phyloP scores from a whole-genome alignment of 441 rosid genomes.

The Cnidoscolus chayamansa region DNA sequence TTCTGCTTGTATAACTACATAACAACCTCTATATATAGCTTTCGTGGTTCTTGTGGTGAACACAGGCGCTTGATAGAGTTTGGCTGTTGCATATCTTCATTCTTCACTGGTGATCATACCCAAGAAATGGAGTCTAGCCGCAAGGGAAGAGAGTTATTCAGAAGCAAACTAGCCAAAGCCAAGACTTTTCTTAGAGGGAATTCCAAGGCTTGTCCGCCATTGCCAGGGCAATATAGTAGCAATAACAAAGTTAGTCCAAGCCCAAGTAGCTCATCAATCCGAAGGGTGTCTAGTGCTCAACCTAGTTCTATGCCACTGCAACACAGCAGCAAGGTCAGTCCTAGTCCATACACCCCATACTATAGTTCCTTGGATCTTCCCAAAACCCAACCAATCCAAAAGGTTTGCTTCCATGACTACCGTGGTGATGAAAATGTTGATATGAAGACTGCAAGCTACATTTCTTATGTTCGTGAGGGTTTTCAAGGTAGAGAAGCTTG shows the following conservation, averaged over 20 bases:
- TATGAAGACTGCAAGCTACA: constrained; percentile 35
- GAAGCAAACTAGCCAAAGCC: constrained; percentile 30
- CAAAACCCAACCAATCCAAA: constrained; percentile 8
- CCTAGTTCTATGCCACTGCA: neutral
- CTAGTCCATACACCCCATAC: constrained; percentile 5
- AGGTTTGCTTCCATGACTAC: constrained; percentile 14
- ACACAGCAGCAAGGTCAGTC: constrained; percentile 24
- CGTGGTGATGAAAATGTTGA: constrained; percentile 44
- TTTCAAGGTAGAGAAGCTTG: constrained; percentile 31
- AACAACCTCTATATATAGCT: constrained; percentile 8
- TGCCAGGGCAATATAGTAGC: neutral
- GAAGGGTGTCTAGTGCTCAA: constrained; percentile 3
- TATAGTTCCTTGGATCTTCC: constrained; percentile 3
- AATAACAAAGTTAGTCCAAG: constrained; percentile 32
- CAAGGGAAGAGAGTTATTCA: constrained; percentile 30
- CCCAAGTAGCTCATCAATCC: constrained; percentile 9
- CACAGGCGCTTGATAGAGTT: neutral
- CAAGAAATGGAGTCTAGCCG: constrained; percentile 27
- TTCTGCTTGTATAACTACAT: neutral
- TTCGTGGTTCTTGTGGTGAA: neutral
- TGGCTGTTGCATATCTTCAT: too few relatives aligned
- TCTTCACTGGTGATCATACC: neutral
- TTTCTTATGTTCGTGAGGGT: constrained; percentile 33
- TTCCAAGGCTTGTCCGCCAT: constrained; percentile 10
- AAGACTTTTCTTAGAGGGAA: constrained; percentile 22